phyloP scores from a whole-genome alignment of 257 asterid genomes.

The Mentha longifolia region DNA sequence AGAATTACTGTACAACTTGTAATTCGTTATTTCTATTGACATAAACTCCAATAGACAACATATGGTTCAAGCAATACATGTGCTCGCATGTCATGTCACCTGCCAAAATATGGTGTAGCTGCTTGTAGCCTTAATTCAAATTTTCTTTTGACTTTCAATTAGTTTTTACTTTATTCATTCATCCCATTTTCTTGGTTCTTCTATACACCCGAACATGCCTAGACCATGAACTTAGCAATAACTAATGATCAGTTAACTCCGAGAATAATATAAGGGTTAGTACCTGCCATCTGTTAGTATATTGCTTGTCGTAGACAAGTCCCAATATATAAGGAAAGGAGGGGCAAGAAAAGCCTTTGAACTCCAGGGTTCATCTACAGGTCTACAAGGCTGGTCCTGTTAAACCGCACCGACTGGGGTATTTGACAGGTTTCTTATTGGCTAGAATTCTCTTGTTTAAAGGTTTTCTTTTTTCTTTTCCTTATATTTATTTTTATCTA shows the following conservation, averaged over 20 bases:
- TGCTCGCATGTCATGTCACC: not conserved
- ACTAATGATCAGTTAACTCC: not conserved
- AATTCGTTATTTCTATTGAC: not conserved
- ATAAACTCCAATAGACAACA: not conserved
- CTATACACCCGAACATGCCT: not conserved
- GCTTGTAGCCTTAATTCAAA: not conserved
- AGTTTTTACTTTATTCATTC: not conserved
- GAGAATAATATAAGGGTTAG: slow-evolving; percentile 6
- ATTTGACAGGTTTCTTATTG: not conserved
- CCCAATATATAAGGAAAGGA: not conserved
- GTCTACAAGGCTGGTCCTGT: not conserved
- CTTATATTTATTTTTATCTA: not conserved
- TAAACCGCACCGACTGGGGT: not conserved
- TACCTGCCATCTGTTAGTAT: slow-evolving; percentile 5
- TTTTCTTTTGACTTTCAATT: not conserved
- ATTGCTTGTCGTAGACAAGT: not conserved
- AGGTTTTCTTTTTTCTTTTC: not conserved
- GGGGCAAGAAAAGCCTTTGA: not conserved
- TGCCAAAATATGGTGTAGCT: not conserved
- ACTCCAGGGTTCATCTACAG: not conserved
- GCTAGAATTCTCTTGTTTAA: not conserved
- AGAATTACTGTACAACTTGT: not conserved
- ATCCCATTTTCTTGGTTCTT: not conserved
- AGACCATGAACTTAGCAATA: not conserved
- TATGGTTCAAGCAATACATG: not conserved